These are phyloP conservation scores for Eurotiales sp. DNA, from an alignment of 2,329 filamentous ascomycete genomes.

Conservation along the genomic window DNA sequence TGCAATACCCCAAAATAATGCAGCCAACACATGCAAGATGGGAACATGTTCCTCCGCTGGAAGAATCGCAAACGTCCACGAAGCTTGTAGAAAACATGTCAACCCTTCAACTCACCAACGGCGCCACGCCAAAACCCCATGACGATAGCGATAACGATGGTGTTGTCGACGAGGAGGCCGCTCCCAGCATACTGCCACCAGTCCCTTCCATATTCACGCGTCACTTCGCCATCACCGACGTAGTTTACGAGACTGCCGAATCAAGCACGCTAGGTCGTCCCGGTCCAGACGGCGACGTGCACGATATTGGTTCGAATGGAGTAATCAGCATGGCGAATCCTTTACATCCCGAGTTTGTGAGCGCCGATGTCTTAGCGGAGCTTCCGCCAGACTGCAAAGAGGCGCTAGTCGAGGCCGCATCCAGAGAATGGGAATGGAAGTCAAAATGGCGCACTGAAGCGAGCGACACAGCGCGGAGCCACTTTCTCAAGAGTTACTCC, in stretches of 20 bases:
- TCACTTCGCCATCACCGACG: conserved; percentile 62
- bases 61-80: conserved; percentile 27
- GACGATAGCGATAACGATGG: neutral
- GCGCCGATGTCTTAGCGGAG: conserved; percentile 39
- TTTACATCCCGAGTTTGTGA: conserved; percentile 34
- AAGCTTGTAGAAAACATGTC: conserved; percentile 33
- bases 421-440: conserved; percentile 68
- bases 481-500: conserved; percentile 35
- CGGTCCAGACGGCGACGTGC: conserved; percentile 43
- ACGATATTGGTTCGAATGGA: conserved; percentile 41
- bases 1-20: conserved; percentile 83
- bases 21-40: conserved; percentile 85
- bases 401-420: conserved; percentile 66
- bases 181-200: conserved; percentile 46
- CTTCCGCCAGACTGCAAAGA: conserved; percentile 56
- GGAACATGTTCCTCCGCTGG: conserved; percentile 61
- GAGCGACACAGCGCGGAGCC: conserved; percentile 44
- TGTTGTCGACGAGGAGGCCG: conserved; percentile 14
- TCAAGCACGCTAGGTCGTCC: conserved; percentile 57
- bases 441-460: conserved; percentile 68
- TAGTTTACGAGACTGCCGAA: conserved; percentile 55
- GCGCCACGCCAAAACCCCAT: conserved; percentile 20
- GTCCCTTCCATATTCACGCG: conserved; percentile 57
- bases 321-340: conserved; percentile 34
- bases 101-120: conserved; percentile 32